Evolutionary conservation across 306 rosid species (phyloP).

Genomic region (Canavalia ensiformis): DNA sequence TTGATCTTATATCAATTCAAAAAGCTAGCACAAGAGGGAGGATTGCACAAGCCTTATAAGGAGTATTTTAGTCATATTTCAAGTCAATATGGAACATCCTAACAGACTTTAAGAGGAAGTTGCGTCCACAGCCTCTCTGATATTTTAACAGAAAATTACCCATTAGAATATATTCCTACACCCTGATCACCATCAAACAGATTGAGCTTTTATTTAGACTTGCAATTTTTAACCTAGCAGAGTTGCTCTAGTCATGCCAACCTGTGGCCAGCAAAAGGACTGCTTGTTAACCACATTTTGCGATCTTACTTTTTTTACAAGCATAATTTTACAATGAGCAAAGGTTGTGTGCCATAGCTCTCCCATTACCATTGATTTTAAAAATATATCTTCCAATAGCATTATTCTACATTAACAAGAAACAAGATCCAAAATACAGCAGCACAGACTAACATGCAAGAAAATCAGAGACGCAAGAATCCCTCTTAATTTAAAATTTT

Average conservation of each 20-base stretch:
- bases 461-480: constrained; percentile 30
- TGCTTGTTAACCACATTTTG: constrained; percentile 18
- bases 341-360: background rate
- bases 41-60: background rate
- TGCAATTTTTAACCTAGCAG: background rate
- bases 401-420: constrained; percentile 3
- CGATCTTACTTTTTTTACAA: background rate
- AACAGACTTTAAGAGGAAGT: background rate
- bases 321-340: constrained; percentile 12
- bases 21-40: background rate
- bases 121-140: background rate
- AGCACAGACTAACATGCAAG: background rate
- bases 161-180: background rate
- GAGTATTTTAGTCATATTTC: background rate
- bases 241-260: background rate
- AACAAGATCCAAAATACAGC: background rate
- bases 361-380: background rate
- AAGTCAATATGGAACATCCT: background rate
- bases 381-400: background rate
- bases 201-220: background rate
- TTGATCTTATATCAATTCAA: background rate
- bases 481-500: background rate
- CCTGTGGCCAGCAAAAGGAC: constrained; percentile 9
- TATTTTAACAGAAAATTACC: constrained; percentile 12
- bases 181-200: background rate